These are phyloP conservation scores for Kondoa malvinella DNA, from an alignment of 768 basidiomycete species.

Conservation along the genomic window DNA sequence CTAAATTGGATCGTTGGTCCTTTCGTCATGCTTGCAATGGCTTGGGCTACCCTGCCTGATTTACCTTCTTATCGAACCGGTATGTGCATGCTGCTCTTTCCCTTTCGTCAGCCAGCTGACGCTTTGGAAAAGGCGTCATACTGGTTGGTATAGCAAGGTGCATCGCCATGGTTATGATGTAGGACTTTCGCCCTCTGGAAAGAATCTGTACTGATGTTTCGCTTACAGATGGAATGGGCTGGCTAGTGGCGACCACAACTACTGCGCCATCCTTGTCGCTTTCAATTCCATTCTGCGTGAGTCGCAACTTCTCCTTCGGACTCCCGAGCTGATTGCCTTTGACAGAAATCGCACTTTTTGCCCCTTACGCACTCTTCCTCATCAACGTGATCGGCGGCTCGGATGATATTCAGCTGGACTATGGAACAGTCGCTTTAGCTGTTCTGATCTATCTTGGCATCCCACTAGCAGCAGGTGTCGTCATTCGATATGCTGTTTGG, in stretches of 20 bases:
- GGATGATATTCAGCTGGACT: constrained; percentile 38
- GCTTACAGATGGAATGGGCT: constrained; percentile 53
- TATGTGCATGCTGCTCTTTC: too few species aligned
- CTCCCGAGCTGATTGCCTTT: background rate
- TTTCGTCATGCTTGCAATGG: constrained; percentile 63
- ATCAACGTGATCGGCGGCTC: constrained; percentile 49
- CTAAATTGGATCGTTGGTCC: constrained; percentile 34
- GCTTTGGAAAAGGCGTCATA: constrained; percentile 61
- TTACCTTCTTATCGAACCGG: constrained; percentile 33
- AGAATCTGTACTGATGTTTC: constrained; percentile 20
- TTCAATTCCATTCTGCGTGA: constrained; percentile 53
- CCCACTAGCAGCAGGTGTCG: constrained; percentile 51
- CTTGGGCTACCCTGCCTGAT: constrained; percentile 72
- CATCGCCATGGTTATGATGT: constrained; percentile 36
- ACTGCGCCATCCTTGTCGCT: constrained; percentile 59
- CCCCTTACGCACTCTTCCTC: constrained; percentile 57
- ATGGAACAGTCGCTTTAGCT: constrained; percentile 46
- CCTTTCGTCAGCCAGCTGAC: too few species aligned
- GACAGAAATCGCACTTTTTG: constrained; percentile 50
- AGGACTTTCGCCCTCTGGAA: constrained; percentile 9
- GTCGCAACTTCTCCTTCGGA: background rate
- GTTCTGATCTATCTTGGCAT: constrained; percentile 71
- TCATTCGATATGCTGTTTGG: constrained; percentile 49
- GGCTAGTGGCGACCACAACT: constrained; percentile 49
- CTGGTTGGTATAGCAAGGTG: constrained; percentile 61